These are phyloP conservation scores for Trifolium dubium DNA, from an alignment of 306 rosid species.

Conservation along the genomic window DNA sequence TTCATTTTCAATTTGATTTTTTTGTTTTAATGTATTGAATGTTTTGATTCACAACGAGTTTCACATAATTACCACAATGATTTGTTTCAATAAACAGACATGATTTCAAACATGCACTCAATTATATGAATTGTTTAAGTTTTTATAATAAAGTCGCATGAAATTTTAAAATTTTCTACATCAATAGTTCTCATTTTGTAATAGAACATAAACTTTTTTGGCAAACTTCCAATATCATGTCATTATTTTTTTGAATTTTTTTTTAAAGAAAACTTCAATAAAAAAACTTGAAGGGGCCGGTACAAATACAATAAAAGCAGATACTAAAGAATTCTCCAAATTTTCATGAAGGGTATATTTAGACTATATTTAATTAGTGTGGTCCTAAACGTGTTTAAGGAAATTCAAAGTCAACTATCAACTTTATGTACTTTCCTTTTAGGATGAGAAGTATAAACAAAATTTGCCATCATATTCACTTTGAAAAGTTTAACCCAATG, in stretches of 20 bases:
- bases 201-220: too few species aligned
- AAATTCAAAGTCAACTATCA: conserved; percentile 13
- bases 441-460: conserved; percentile 2
- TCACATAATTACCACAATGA: too few species aligned
- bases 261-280: too few species aligned
- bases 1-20: neutral
- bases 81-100: too few species aligned
- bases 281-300: too few species aligned
- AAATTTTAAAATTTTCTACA: neutral
- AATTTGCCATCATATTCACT: conserved; percentile 23
- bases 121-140: too few species aligned
- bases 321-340: too few species aligned
- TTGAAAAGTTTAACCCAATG: neutral
- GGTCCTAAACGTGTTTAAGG: conserved; percentile 23
- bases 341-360: neutral
- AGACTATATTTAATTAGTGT: neutral
- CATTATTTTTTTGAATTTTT: too few species aligned
- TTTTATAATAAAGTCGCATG: neutral
- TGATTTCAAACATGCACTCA: too few species aligned
- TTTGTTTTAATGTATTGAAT: neutral
- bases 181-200: neutral
- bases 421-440: neutral
- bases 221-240: too few species aligned
- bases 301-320: too few species aligned
- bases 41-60: too few species aligned